Base-by-base conservation (phyloP, 441 rosid species). In the Isatis lusitanica region DNA sequence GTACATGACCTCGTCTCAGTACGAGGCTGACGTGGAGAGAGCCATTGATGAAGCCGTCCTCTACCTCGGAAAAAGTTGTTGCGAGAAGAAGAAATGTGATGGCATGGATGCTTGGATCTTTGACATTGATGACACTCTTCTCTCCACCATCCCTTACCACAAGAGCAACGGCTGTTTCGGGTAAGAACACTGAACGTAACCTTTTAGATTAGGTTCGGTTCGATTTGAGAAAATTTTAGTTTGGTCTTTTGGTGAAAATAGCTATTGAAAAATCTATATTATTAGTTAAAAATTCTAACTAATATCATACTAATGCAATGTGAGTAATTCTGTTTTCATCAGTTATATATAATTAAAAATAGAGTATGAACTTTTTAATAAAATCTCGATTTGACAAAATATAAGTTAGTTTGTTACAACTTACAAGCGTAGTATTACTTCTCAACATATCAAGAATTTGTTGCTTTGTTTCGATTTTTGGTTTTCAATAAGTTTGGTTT, bases 71-170 rank as follows among this genome's bases (percentile, higher is more conserved):
- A 63, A 78, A 1, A 38, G 79, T 15, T 86, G 90, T 80, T 76
- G 79, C 36, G 62, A 79, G 33, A 28, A 64, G 63, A 69, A 62
- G 73, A 55, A 11, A 21, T 78, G 78, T 6, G 90, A 86, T 63
- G 87, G 85, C 2, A 82, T 82, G 82, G 93, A 86, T 77, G 90
- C 89, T 18, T 88, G 90, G 93, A 81, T 88, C 74, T 86, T 86
- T 53, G 91, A 88, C 63, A 66, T 88, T 15, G 93, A 88, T 36
- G 90, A 86, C 48, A 88, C 93, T 17, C 81, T 88, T 15, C 80
- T 88, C 24, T 86, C 93, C 1, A 86, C 91, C 55, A 71, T 88
- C 16, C 91, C 93, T 73, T 88, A 85, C 78, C 86, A 74, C 81
- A 84, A 88, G 80, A 80, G 74, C 68, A 83, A 84, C 52, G 85